Conservation (phyloP, 257 asterid genomes). For the Prunella vulgaris region DNA sequence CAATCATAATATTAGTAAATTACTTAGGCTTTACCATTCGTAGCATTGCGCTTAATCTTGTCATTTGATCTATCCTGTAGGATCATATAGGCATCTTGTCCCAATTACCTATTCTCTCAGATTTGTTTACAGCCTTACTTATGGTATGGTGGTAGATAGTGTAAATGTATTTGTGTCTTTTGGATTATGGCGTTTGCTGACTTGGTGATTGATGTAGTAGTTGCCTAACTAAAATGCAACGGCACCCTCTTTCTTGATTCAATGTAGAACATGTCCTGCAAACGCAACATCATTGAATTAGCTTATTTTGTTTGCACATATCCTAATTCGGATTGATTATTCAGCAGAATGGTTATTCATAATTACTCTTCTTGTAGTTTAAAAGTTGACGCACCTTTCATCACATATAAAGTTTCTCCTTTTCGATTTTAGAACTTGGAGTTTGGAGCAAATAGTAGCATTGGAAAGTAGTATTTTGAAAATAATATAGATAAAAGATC, state of each 20-base stretch:
- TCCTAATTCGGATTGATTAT: neutral
- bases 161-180: neutral
- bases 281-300: neutral
- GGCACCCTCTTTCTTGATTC: neutral
- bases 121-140: neutral
- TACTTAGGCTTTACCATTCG: neutral
- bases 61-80: neutral
- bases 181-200: neutral
- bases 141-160: constrained; percentile 2
- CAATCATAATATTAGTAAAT: neutral
- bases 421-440: neutral
- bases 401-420: neutral
- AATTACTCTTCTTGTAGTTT: neutral
- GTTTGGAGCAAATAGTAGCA: neutral
- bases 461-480: neutral
- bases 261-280: constrained; percentile 10
- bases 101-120: neutral
- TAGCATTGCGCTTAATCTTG: neutral
- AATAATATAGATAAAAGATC: neutral
- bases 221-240: neutral
- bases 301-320: neutral
- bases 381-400: neutral
- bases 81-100: neutral
- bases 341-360: neutral
- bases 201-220: constrained; percentile 1